These are phyloP conservation scores for Stagonosporopsis vannaccii DNA, from an alignment of 2,329 filamentous ascomycete genomes.

Conservation along the genomic window DNA sequence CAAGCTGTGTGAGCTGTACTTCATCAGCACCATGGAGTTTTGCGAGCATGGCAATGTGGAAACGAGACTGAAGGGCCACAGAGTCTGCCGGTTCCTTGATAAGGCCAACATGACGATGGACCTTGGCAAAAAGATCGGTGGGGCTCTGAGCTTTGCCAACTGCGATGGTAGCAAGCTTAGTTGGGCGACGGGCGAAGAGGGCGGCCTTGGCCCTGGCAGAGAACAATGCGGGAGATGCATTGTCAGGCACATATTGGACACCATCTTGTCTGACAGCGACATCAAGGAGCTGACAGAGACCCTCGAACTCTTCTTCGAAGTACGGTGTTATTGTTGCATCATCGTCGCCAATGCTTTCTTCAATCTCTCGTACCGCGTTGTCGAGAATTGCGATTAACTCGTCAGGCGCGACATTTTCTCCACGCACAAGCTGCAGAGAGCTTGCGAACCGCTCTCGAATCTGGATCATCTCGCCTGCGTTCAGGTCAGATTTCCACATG, in stretches of 20 bases:
- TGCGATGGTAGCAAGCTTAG: conserved; percentile 29
- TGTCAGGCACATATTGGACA: conserved; percentile 5
- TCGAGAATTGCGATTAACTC: conserved; percentile 41
- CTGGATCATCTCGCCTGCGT: conserved; percentile 45
- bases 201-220: conserved; percentile 36
- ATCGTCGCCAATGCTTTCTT: conserved; percentile 39
- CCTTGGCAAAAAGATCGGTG: conserved; percentile 30
- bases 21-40: conserved; percentile 42
- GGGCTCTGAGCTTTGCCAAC: conserved; percentile 18
- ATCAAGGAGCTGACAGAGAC: conserved; percentile 48
- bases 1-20: conserved; percentile 50
- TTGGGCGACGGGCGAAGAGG: conserved; percentile 48
- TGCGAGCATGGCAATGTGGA: conserved; percentile 40
- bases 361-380: conserved; percentile 40
- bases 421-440: conserved; percentile 42
- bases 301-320: conserved; percentile 49
- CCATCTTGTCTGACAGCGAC: conserved; percentile 26
- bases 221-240: conserved; percentile 22
- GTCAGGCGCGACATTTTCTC: conserved; percentile 37
- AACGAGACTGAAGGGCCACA: conserved; percentile 37
- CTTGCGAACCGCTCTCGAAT: conserved; percentile 45
- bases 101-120: conserved; percentile 37
- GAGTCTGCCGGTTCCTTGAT: conserved; percentile 28
- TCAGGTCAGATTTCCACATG: conserved; percentile 47
- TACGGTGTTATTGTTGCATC: conserved; percentile 38